Evolutionary conservation across 495 filamentous ascomycete species (phyloP).

Genomic region (Tuber umbilicatum): DNA sequence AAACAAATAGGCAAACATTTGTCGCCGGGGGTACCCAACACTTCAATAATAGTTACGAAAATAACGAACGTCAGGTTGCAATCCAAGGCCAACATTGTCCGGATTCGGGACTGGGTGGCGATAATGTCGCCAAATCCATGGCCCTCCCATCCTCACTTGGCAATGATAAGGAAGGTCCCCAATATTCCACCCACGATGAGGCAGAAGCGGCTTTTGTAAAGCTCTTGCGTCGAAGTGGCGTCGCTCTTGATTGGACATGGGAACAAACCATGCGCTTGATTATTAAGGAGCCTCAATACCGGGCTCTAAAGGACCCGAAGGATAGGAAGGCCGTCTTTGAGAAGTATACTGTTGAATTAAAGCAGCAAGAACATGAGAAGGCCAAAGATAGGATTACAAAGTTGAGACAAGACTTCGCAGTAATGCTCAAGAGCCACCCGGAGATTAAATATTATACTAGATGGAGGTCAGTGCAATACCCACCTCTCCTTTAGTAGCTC

Average conservation of each 20-base stretch:
- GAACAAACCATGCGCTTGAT: conserved; percentile 78
- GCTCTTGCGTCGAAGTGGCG: conserved; percentile 73
- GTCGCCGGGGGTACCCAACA: conserved; percentile 40
- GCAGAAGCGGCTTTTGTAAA: conserved; percentile 92
- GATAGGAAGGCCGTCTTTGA: conserved; percentile 89
- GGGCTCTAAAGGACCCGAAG: conserved; percentile 85
- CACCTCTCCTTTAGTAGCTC: neutral
- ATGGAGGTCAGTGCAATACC: conserved; percentile 57
- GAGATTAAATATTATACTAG: conserved; percentile 97
- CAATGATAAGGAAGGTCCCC: conserved; percentile 49
- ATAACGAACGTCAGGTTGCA: conserved; percentile 41
- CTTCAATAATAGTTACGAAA: conserved; percentile 36
- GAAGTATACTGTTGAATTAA: conserved; percentile 87
- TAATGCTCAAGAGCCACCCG: conserved; percentile 91
- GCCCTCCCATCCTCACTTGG: conserved; percentile 32
- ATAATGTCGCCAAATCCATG: conserved; percentile 36
- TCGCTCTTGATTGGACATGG: conserved; percentile 89
- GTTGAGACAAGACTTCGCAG: conserved; percentile 85
- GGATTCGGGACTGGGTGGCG: conserved; percentile 11
- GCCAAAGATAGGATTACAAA: conserved; percentile 92
- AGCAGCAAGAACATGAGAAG: conserved; percentile 87
- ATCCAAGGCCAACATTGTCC: conserved; percentile 39
- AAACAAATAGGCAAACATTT: conserved; percentile 28
- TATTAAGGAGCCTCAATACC: conserved; percentile 91
- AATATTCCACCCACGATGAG: conserved; percentile 80